These are phyloP conservation scores for Clarireedia sp. DNA, from an alignment of 2,329 filamentous ascomycete species.

Conservation along the genomic window DNA sequence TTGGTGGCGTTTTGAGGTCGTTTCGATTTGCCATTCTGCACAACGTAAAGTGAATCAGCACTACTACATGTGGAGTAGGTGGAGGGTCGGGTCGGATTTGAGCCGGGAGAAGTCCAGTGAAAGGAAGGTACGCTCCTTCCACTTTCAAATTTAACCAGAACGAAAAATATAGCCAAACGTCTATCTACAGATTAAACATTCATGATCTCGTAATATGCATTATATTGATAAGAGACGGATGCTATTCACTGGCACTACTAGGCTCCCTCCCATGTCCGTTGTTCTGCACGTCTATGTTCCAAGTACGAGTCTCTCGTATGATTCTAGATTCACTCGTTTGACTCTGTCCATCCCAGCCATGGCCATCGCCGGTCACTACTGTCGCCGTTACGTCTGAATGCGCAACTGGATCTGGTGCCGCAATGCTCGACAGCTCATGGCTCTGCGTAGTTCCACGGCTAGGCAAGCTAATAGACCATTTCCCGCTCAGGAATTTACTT, in stretches of 20 bases:
- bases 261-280: background rate
- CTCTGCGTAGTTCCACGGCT: background rate
- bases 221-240: too few species aligned
- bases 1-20: background rate
- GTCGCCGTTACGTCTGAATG: background rate
- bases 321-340: conserved; percentile 6
- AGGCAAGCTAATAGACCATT: background rate
- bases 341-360: conserved; percentile 1
- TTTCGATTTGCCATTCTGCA: background rate
- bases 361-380: background rate
- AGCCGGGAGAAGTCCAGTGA: too few species aligned
- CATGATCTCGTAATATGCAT: too few species aligned
- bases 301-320: background rate
- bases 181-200: too few species aligned
- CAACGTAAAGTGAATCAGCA: too few species aligned
- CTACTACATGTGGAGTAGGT: too few species aligned
- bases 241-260: background rate
- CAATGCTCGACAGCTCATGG: background rate
- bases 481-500: background rate
- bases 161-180: too few species aligned
- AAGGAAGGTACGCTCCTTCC: too few species aligned
- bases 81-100: too few species aligned
- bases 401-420: background rate
- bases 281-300: background rate
- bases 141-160: too few species aligned